Percentiles rank a stretch among this genome's conserved stretches.
Evolutionary conservation across 1,139 yeast species (phyloP).

Genomic region (Pichia norvegensis): DNA sequence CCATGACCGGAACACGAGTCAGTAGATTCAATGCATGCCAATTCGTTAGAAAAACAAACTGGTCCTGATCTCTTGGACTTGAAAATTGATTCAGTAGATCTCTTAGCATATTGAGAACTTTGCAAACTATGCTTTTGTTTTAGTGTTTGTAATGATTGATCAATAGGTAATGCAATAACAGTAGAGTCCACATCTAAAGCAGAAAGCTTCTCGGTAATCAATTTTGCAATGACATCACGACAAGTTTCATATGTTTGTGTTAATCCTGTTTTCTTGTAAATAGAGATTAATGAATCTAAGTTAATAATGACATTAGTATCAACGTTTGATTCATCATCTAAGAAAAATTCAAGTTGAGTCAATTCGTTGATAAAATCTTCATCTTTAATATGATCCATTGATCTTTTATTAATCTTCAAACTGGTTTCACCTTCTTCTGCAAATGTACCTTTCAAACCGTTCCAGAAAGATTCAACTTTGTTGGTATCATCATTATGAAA

Average conservation of each 20-base stretch:
- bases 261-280: slow-evolving; percentile 37
- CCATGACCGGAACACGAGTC: slow-evolving; percentile 58
- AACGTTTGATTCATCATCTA: slow-evolving; percentile 21
- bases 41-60: slow-evolving; percentile 39
- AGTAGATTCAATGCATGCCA: slow-evolving; percentile 47
- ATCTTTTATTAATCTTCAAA: slow-evolving; percentile 15
- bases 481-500: slow-evolving; percentile 29
- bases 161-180: slow-evolving; percentile 29
- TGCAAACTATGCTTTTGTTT: slow-evolving; percentile 9
- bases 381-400: slow-evolving; percentile 34
- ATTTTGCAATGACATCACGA: slow-evolving; percentile 30
- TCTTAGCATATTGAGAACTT: not conserved
- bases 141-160: slow-evolving; percentile 20
- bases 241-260: slow-evolving; percentile 37
- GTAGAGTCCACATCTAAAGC: slow-evolving; percentile 23
- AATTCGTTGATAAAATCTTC: slow-evolving; percentile 41
- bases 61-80: not conserved
- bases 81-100: not conserved
- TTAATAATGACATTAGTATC: slow-evolving; percentile 28
- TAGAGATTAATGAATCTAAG: slow-evolving; percentile 36
- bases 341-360: slow-evolving; percentile 37
- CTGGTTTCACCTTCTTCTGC: slow-evolving; percentile 6
- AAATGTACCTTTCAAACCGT: slow-evolving; percentile 24
- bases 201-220: slow-evolving; percentile 20
- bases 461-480: slow-evolving; percentile 35